These are phyloP conservation scores for Rhodotorula diobovata DNA, from an alignment of 768 basidiomycete species.

Conservation along the genomic window DNA sequence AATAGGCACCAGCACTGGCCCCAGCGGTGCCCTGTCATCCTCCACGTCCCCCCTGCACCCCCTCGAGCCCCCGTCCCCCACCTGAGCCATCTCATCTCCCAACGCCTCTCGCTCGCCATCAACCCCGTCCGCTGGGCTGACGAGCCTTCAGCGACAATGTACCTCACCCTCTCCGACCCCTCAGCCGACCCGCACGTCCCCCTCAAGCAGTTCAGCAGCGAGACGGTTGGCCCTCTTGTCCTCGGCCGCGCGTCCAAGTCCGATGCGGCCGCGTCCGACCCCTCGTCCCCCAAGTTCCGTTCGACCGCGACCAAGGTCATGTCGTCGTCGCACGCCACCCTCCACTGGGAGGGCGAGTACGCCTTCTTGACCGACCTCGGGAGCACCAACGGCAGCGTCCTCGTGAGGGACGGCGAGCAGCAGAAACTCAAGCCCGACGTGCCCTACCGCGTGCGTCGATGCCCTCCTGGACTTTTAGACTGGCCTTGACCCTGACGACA, in stretches of 20 bases:
- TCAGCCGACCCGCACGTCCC: background rate
- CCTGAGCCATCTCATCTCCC: background rate
- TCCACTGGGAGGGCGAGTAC: constrained; percentile 8
- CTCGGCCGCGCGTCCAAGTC: constrained; percentile 10
- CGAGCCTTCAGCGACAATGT: background rate
- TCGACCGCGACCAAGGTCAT: constrained; percentile 23
- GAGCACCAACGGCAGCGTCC: constrained; percentile 14
- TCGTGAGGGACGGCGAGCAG: background rate
- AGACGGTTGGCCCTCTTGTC: background rate
- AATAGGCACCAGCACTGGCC: too few relatives aligned
- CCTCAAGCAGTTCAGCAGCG: constrained; percentile 6
- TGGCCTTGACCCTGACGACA: background rate
- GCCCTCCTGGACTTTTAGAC: background rate
- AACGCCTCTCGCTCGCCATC: background rate
- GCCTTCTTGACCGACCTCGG: constrained; percentile 5
- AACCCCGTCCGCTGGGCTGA: background rate
- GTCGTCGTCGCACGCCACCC: background rate
- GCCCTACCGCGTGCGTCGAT: background rate
- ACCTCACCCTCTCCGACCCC: background rate
- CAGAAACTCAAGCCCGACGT: background rate
- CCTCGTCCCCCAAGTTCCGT: constrained; percentile 8
- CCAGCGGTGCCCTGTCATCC: too few relatives aligned
- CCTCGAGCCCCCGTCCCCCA: background rate
- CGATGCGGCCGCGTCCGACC: constrained; percentile 2
- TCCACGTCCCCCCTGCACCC: too few relatives aligned